Percentiles rank a stretch among this genome's conserved stretches.
These are phyloP conservation scores for Quercus engelmannii DNA, from an alignment of 306 rosid species.

Conservation along the genomic window DNA sequence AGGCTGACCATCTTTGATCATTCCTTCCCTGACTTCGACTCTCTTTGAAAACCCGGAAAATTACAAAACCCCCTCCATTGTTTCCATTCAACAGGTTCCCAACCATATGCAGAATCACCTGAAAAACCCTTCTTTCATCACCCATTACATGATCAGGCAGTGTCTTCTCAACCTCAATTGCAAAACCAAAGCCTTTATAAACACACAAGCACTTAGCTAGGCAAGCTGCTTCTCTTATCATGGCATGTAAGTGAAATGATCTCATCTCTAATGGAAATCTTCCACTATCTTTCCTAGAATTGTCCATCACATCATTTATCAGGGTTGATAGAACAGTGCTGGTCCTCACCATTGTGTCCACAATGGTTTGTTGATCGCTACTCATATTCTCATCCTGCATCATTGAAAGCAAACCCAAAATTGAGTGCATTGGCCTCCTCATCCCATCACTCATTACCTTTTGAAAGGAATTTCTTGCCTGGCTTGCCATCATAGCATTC, in stretches of 20 bases:
- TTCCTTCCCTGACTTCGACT: slow-evolving; percentile 86
- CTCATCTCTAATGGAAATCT: slow-evolving; percentile 72
- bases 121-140: slow-evolving; percentile 94
- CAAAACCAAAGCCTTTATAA: slow-evolving; percentile 64
- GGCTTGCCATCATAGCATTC: slow-evolving; percentile 99
- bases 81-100: slow-evolving; percentile 75
- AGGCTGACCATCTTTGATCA: slow-evolving; percentile 72
- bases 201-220: slow-evolving; percentile 87
- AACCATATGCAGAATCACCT: slow-evolving; percentile 96
- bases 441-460: slow-evolving; percentile 97
- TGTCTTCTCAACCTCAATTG: slow-evolving; percentile 74
- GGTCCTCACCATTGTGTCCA: slow-evolving; percentile 85
- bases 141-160: slow-evolving; percentile 85
- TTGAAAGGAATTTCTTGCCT: slow-evolving; percentile 86
- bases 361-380: slow-evolving; percentile 68
- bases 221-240: slow-evolving; percentile 96
- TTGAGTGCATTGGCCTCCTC: slow-evolving; percentile 99
- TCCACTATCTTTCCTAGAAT: slow-evolving; percentile 69
- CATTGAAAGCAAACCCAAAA: slow-evolving; percentile 88
- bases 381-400: slow-evolving; percentile 67
- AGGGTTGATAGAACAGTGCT: slow-evolving; percentile 83
- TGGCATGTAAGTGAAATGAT: slow-evolving; percentile 69
- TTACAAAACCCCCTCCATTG: slow-evolving; percentile 51
- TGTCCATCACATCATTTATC: slow-evolving; percentile 93
- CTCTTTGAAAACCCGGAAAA: slow-evolving; percentile 61